Evolutionary conservation across 441 rosid species (phyloP).

Genomic region (Gossypium davidsonii): DNA sequence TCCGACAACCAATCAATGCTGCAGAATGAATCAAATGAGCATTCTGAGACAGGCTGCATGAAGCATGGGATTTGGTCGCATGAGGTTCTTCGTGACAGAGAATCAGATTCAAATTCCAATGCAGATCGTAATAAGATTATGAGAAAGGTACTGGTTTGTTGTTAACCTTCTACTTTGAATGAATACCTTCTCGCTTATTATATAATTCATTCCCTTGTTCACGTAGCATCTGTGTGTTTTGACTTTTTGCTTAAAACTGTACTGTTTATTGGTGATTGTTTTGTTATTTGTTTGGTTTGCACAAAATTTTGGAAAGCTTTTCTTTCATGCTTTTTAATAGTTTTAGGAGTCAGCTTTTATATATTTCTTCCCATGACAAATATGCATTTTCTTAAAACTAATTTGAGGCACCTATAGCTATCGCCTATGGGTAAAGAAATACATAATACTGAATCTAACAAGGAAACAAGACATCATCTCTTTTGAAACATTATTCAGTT

Average conservation of each 20-base stretch:
- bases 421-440: neutral
- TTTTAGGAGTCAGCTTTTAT: neutral
- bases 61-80: constrained; percentile 81
- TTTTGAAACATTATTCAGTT: neutral
- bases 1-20: constrained; percentile 29
- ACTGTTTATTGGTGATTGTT: neutral
- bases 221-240: neutral
- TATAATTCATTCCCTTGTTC: neutral
- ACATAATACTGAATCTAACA: neutral
- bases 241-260: constrained; percentile 1
- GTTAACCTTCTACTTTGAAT: neutral
- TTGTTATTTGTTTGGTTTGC: neutral
- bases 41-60: constrained; percentile 34
- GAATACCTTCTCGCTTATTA: neutral
- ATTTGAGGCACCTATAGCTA: neutral
- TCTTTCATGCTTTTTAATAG: neutral
- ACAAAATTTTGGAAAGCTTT: neutral
- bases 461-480: neutral
- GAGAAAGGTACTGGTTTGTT: constrained; percentile 59
- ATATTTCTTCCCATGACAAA: neutral
- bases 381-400: neutral
- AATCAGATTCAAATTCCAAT: constrained; percentile 29
- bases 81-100: constrained; percentile 70
- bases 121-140: constrained; percentile 38
- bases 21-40: constrained; percentile 30